Conservation (phyloP, 2,329 filamentous ascomycete species). For the Penicillium griseofulvum region DNA sequence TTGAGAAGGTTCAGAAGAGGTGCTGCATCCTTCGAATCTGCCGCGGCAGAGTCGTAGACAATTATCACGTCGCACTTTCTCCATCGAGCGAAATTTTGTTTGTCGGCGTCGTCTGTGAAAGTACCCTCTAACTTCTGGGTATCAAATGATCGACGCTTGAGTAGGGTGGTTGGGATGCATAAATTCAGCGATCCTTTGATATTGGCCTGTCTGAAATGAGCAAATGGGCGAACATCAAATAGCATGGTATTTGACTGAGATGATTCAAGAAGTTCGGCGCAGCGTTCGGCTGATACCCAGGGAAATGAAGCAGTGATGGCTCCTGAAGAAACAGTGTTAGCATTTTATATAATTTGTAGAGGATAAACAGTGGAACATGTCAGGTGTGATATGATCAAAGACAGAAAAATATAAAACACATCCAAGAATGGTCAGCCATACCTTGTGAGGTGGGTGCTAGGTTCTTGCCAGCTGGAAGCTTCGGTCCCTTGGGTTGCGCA, state of each 20-base stretch:
- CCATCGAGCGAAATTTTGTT: conserved; percentile 75
- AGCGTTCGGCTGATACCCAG: conserved; percentile 51
- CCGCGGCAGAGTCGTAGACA: conserved; percentile 79
- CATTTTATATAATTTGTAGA: neutral
- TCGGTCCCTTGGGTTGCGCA: neutral
- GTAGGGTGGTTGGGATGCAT: conserved; percentile 88
- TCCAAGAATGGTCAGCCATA: neutral
- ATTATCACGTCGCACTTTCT: conserved; percentile 70
- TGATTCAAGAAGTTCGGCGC: conserved; percentile 58
- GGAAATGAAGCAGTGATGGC: conserved; percentile 18
- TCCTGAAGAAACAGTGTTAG: conserved; percentile 7
- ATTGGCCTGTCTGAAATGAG: conserved; percentile 72
- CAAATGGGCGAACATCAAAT: conserved; percentile 81
- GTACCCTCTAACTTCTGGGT: conserved; percentile 83
- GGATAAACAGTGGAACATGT: neutral
- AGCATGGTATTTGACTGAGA: conserved; percentile 60
- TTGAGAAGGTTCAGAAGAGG: conserved; percentile 84
- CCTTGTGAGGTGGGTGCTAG: conserved; percentile 7
- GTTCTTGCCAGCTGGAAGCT: neutral
- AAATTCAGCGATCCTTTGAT: conserved; percentile 82
- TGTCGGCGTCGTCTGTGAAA: conserved; percentile 70
- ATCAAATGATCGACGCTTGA: conserved; percentile 89
- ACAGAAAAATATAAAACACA: neutral
- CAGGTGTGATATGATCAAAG: neutral
- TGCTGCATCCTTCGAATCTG: conserved; percentile 74